These are phyloP conservation scores for Copromyces sp. DNA, from an alignment of 495 filamentous ascomycete species.

Conservation along the genomic window DNA sequence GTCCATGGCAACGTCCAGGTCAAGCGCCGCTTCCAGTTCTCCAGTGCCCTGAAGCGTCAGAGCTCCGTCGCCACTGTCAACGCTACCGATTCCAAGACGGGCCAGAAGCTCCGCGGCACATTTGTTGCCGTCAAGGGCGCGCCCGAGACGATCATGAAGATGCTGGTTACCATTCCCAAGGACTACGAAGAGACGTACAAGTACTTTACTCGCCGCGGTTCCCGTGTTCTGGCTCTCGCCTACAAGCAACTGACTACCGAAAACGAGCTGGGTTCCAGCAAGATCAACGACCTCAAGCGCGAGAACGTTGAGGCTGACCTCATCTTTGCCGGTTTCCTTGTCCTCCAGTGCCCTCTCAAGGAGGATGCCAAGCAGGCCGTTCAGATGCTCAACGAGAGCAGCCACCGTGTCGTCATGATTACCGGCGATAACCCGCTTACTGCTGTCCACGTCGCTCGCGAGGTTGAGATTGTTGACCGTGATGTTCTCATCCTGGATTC, in stretches of 20 bases:
- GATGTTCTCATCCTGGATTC: conserved; percentile 92
- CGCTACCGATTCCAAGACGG: conserved; percentile 53
- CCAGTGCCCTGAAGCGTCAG: conserved; percentile 88
- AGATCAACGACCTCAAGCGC: conserved; percentile 84
- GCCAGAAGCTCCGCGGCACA: conserved; percentile 65
- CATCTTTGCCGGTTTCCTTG: conserved; percentile 87
- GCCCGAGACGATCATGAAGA: conserved; percentile 88
- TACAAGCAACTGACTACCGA: conserved; percentile 84
- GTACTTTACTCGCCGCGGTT: conserved; percentile 90
- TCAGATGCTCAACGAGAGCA: conserved; percentile 96
- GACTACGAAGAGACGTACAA: conserved; percentile 98
- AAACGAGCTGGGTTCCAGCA: conserved; percentile 65
- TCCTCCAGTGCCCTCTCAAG: conserved; percentile 91
- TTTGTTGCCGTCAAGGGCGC: conserved; percentile 96
- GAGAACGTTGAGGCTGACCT: conserved; percentile 84
- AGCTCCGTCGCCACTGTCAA: conserved; percentile 82
- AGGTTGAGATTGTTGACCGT: conserved; percentile 96
- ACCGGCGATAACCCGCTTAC: conserved; percentile 97
- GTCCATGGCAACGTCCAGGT: conserved; percentile 64
- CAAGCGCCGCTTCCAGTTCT: conserved; percentile 96
- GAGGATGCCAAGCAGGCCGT: conserved; percentile 90
- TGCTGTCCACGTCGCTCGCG: conserved; percentile 85
- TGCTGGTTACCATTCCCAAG: conserved; percentile 72
- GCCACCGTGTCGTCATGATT: conserved; percentile 98
- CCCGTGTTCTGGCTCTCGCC: conserved; percentile 83